Evolutionary conservation across 352 stramenopile species (phyloP).

Genomic region (Pythium sukuiense): DNA sequence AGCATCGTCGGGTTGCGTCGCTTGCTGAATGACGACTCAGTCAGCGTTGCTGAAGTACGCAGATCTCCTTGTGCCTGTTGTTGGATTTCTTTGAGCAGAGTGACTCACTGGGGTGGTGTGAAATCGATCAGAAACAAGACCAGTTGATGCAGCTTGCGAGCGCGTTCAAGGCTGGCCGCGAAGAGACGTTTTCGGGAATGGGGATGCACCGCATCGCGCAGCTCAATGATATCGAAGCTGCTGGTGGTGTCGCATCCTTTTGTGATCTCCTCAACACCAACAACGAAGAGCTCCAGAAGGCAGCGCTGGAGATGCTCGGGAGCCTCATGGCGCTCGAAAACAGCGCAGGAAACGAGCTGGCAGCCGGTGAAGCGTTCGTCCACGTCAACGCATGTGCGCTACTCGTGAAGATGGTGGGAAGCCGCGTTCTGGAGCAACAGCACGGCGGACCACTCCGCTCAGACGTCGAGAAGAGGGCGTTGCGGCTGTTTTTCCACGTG

Average conservation of each 20-base stretch:
- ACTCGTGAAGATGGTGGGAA: conserved; percentile 67
- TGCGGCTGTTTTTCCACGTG: conserved; percentile 77
- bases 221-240: conserved; percentile 82
- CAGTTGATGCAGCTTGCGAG: conserved; percentile 63
- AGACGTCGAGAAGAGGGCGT: conserved; percentile 67
- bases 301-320: conserved; percentile 67
- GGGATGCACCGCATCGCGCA: conserved; percentile 73
- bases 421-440: conserved; percentile 55
- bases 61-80: no score
- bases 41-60: conserved; percentile 40
- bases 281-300: conserved; percentile 54
- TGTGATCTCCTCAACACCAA: conserved; percentile 60
- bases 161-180: conserved; percentile 52
- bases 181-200: conserved; percentile 67
- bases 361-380: conserved; percentile 62
- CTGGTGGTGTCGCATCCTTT: conserved; percentile 72
- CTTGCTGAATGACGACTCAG: conserved; percentile 47
- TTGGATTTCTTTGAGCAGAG: no score
- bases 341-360: conserved; percentile 60
- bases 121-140: conserved; percentile 57
- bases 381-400: conserved; percentile 55
- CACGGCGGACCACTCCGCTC: conserved; percentile 39
- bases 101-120: neutral
- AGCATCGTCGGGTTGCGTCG: conserved; percentile 70
- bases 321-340: conserved; percentile 80